Base-by-base conservation (phyloP, 768 basidiomycete species). In the Tylopilus balloui region DNA sequence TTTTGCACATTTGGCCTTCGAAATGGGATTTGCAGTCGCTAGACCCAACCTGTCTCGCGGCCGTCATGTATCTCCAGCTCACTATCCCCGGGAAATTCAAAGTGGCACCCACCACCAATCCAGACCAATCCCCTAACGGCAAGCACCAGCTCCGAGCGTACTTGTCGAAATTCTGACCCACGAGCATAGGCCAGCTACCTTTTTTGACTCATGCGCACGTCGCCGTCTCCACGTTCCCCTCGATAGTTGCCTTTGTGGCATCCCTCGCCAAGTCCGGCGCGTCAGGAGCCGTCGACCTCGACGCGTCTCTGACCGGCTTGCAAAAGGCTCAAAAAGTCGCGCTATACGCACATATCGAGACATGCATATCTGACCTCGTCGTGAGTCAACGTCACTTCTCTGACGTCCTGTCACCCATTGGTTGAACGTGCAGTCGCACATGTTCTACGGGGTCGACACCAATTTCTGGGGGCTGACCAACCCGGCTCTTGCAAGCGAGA, bases 41-140 rank as follows among this genome's bases (percentile, higher is more conserved):
- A 40, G 86, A 91, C 48, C 78, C 86, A 0, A 64, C 73, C 14
- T 87, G 81, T 63, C 70, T 88, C 19, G 78, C 81, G 4, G 76
- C 86, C 1, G 67, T 86, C 5, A 66, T 89, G 37, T 83, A 82
- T 59, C 77, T 89, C 23, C 87, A 90, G 61, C 66, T 84, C 20
- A 68, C 78, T 13, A 72, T 86, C 39, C 86, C 88, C 1, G 84
- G 82, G n/a, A 71, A 77, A 57, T 91, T 86, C 65, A 67, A 64
- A 15, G 66, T 91, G 23, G 69, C 71, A 29, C 78, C 82, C 66
- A 84, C 79, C 59, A 73, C 76, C 4, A 80, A 86, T 63, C 83
- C 86, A 9, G 86, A 89, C 69, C 52, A 75, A 19, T 88, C 88
- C 41, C 86, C 88, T 13, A 81, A 73, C 58, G 88, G 88, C 83